phyloP scores from a whole-genome alignment of 306 rosid species.

The Lathyrus tuberosus region DNA sequence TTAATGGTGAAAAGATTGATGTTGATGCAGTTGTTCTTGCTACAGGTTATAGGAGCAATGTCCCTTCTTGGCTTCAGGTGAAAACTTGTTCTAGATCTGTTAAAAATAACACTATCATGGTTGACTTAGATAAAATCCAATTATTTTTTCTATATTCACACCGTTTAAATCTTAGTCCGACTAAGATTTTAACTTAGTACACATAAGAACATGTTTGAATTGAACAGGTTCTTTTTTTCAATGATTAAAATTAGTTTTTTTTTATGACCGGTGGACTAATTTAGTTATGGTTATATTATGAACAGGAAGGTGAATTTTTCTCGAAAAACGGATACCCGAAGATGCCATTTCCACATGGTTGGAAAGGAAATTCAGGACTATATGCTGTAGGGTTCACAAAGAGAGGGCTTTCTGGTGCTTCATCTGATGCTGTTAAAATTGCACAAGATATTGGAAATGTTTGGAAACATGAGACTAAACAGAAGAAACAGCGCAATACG shows the following conservation, averaged over 20 bases:
- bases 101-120: not conserved
- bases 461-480: conserved; percentile 80
- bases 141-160: too few species aligned
- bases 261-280: not conserved
- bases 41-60: conserved; percentile 90
- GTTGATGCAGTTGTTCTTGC: conserved; percentile 81
- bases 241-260: not conserved
- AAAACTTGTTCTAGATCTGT: conserved; percentile 37
- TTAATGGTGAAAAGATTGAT: conserved; percentile 57
- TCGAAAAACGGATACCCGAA: conserved; percentile 81
- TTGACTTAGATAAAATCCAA: not conserved
- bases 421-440: conserved; percentile 77
- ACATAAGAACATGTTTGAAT: too few species aligned
- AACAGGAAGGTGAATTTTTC: conserved; percentile 85
- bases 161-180: too few species aligned
- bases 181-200: not conserved
- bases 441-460: conserved; percentile 76
- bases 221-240: too few species aligned
- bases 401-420: conserved; percentile 94
- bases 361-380: conserved; percentile 87
- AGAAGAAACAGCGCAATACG: conserved; percentile 57
- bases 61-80: conserved; percentile 96
- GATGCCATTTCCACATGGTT: conserved; percentile 75
- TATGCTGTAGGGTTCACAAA: conserved; percentile 92
- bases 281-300: conserved; percentile 10